Conservation (phyloP, 2,329 filamentous ascomycete species). For the Verticillium dahliae region DNA sequence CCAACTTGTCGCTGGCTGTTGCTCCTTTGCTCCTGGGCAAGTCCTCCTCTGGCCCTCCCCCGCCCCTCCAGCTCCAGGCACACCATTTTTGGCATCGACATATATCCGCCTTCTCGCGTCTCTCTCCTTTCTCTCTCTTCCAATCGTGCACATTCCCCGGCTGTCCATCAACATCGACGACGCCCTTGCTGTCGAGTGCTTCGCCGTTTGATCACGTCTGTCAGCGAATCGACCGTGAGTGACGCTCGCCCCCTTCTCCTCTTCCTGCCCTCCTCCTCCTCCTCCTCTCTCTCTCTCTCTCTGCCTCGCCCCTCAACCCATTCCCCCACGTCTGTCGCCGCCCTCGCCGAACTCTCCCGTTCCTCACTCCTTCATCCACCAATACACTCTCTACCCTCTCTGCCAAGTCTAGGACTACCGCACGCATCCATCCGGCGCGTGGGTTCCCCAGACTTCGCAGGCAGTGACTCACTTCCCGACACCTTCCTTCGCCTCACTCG, state of each 20-base stretch:
- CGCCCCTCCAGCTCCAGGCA: background rate
- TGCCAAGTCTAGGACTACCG: background rate
- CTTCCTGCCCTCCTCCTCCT: conserved; percentile 6
- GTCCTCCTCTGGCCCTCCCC: background rate
- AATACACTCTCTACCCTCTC: background rate
- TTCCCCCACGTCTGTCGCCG: background rate
- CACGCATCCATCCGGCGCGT: background rate
- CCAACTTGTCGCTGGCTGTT: background rate
- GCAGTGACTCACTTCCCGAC: conserved; percentile 23
- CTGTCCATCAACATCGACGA: background rate
- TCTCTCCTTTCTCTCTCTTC: background rate
- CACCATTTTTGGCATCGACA: background rate
- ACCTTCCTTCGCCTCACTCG: conserved; percentile 14
- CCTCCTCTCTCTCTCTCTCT: conserved; percentile 6
- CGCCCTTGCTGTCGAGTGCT: background rate
- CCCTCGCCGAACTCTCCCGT: conserved; percentile 1
- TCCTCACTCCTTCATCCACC: conserved; percentile 3
- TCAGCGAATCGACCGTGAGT: background rate
- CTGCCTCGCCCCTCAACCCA: background rate
- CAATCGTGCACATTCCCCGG: background rate
- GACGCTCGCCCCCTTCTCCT: background rate
- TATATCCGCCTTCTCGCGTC: background rate
- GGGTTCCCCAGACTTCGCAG: background rate
- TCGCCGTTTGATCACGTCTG: background rate
- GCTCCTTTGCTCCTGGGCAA: background rate